A percentile compares a stretch with the other conserved stretches of the same genome.
phyloP scores from a whole-genome alignment of 2,329 filamentous ascomycete genomes.

The Trichoderma sp. region DNA sequence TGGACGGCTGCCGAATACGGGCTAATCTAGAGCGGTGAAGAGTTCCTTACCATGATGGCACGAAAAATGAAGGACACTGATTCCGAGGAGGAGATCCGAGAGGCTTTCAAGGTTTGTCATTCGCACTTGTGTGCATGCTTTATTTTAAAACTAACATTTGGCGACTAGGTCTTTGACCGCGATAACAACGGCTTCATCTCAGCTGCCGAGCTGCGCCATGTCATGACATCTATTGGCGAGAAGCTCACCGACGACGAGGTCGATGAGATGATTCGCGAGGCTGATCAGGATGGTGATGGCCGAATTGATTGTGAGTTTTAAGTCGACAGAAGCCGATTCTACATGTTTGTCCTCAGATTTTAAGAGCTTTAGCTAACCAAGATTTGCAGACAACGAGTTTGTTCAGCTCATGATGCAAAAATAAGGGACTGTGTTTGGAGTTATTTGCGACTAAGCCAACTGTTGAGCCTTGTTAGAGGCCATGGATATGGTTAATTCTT shows the following conservation, averaged over 20 bases:
- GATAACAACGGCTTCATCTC: conserved; percentile 94
- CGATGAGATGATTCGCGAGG: conserved; percentile 91
- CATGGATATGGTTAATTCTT: conserved; percentile 18
- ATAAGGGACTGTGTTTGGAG: conserved; percentile 49
- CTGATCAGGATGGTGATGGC: conserved; percentile 85
- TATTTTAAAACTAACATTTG: neutral
- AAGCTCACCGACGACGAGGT: conserved; percentile 90
- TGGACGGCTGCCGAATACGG: neutral
- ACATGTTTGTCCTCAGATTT: neutral
- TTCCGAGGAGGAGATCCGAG: conserved; percentile 86
- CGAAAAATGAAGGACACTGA: conserved; percentile 94
- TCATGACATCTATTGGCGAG: conserved; percentile 91
- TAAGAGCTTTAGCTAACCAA: neutral
- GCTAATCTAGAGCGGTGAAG: conserved; percentile 45
- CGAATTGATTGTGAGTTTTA: conserved; percentile 76
- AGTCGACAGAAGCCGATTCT: neutral
- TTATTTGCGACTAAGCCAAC: conserved; percentile 23
- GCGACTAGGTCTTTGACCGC: conserved; percentile 70
- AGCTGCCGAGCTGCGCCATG: conserved; percentile 81
- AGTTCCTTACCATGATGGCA: conserved; percentile 92
- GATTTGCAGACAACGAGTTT: conserved; percentile 76
- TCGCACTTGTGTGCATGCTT: neutral
- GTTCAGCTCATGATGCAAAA: conserved; percentile 97
- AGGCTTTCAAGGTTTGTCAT: conserved; percentile 74
- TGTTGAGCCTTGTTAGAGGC: conserved; percentile 20